These are phyloP conservation scores for Avena atlantica DNA, from an alignment of 176 grass and related monocot species.

Conservation along the genomic window DNA sequence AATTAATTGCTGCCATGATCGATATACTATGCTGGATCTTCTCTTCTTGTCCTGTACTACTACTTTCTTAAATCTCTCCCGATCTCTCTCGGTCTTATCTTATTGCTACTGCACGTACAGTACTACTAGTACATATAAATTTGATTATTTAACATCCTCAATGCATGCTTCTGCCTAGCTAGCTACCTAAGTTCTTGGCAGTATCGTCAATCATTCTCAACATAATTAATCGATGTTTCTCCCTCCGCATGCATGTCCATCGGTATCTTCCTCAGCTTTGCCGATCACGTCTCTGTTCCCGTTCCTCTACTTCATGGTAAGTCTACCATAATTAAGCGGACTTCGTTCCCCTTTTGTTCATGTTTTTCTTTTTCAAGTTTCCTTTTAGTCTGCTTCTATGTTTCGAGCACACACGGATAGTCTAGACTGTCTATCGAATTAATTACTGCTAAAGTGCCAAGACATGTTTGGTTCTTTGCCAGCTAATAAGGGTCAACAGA, in stretches of 20 bases:
- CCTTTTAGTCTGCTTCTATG: not conserved
- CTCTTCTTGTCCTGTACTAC: not conserved
- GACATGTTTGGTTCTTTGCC: not conserved
- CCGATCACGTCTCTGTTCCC: conserved; percentile 77
- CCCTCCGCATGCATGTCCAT: not conserved
- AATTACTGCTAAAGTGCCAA: too few species aligned
- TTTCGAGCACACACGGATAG: not conserved
- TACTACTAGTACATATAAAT: not conserved
- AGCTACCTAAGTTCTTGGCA: not conserved
- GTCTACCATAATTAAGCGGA: not conserved
- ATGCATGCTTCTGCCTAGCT: not conserved
- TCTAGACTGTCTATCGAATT: not conserved
- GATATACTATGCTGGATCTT: not conserved
- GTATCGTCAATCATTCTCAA: not conserved
- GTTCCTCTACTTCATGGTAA: conserved; percentile 94
- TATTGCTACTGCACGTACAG: not conserved
- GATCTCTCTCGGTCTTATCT: conserved; percentile 3
- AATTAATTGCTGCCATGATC: not conserved
- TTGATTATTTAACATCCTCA: not conserved
- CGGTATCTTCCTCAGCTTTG: conserved; percentile 59
- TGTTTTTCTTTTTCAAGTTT: not conserved
- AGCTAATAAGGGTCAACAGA: not conserved
- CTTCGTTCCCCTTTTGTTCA: not conserved
- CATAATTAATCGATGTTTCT: not conserved
- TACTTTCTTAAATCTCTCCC: not conserved